Percentiles rank a stretch among this genome's conserved stretches.
Conservation (phyloP, 2,329 filamentous ascomycete genomes). For the Domatiomyces catenatus region DNA sequence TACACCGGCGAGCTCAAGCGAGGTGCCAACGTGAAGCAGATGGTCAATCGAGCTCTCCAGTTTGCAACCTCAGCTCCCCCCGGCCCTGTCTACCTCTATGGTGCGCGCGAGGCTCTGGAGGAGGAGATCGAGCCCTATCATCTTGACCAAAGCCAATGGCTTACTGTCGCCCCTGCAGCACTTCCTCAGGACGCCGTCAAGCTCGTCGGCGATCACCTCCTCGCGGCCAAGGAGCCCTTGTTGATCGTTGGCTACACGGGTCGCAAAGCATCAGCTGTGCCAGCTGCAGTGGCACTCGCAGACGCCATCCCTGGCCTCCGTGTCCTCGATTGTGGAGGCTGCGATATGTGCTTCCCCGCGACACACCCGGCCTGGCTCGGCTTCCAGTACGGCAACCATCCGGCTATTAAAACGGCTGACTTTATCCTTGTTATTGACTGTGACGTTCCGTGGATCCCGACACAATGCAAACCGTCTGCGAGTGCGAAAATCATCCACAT, state of each 20-base stretch:
- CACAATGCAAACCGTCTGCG: conserved; percentile 45
- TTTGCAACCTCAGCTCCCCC: conserved; percentile 64
- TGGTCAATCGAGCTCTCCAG: conserved; percentile 70
- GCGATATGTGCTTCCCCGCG: conserved; percentile 37
- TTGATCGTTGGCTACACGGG: conserved; percentile 38
- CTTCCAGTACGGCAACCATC: conserved; percentile 57
- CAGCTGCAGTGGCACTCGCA: conserved; percentile 32
- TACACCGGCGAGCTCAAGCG: conserved; percentile 73
- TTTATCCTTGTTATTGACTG: conserved; percentile 75
- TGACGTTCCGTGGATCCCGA: conserved; percentile 89
- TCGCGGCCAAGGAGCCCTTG: conserved; percentile 33
- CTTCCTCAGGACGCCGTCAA: conserved; percentile 35
- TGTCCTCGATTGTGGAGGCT: conserved; percentile 38
- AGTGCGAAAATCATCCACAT: conserved; percentile 48
- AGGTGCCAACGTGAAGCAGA: conserved; percentile 73
- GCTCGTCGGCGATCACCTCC: conserved; percentile 29
- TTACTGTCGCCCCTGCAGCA: conserved; percentile 51
- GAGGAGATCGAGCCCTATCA: conserved; percentile 62
- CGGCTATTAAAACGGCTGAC: conserved; percentile 60
- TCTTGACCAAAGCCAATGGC: conserved; percentile 56
- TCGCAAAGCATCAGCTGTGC: conserved; percentile 28
- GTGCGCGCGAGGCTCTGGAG: conserved; percentile 70
- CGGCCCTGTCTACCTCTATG: conserved; percentile 66
- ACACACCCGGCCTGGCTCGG: conserved; percentile 46
- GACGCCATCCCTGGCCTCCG: conserved; percentile 33